These are phyloP conservation scores for Manihot esculenta DNA, from an alignment of 441 rosid species.

Conservation along the genomic window DNA sequence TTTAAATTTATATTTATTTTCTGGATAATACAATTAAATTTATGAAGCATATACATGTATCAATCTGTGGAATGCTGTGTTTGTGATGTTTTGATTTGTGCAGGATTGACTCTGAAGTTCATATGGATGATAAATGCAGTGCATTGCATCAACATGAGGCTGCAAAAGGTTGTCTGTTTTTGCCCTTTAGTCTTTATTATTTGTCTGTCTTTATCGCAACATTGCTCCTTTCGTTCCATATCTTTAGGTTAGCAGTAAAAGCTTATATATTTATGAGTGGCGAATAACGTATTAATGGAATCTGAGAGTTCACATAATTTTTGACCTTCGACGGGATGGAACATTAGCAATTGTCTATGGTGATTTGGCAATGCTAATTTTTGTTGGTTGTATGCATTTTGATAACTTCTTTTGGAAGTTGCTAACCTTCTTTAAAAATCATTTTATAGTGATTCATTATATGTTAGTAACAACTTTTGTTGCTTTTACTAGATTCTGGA, in stretches of 20 bases:
- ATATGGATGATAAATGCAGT: slow-evolving; percentile 34
- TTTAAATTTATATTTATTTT: neutral
- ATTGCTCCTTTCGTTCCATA: neutral
- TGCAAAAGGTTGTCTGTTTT: slow-evolving; percentile 39
- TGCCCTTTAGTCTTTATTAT: neutral
- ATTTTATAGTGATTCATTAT: neutral
- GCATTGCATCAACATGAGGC: slow-evolving; percentile 32
- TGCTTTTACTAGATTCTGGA: neutral
- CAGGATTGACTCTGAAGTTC: slow-evolving; percentile 67
- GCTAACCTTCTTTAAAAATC: neutral
- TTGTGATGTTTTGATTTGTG: slow-evolving; percentile 19
- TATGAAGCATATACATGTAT: neutral
- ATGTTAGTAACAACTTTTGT: neutral
- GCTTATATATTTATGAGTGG: neutral
- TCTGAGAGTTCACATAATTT: neutral
- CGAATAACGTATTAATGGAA: neutral
- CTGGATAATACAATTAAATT: neutral
- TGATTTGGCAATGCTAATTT: neutral
- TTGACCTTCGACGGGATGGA: neutral
- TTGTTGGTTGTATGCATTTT: neutral
- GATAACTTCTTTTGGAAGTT: neutral
- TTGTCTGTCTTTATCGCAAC: neutral
- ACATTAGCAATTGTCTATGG: neutral
- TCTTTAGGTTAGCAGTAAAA: neutral
- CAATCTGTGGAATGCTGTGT: slow-evolving; percentile 3